phyloP scores from a whole-genome alignment of 768 basidiomycete species.

The Thelephora ganbajun region DNA sequence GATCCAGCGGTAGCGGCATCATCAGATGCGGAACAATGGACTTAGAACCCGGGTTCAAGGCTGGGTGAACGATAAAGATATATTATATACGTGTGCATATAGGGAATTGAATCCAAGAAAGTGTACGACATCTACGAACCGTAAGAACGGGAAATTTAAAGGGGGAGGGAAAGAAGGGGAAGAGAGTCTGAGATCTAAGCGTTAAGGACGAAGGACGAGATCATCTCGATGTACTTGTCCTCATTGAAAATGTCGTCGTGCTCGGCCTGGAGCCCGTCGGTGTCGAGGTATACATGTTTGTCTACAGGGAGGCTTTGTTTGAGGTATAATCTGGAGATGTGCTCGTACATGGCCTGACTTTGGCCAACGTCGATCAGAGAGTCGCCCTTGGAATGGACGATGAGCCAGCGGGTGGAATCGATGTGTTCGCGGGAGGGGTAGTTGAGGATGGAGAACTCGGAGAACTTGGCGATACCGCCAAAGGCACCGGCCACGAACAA shows the following conservation, averaged over 20 bases:
- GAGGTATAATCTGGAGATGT: conserved; percentile 19
- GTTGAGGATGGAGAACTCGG: conserved; percentile 28
- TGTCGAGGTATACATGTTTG: conserved; percentile 16
- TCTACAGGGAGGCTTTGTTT: conserved; percentile 19
- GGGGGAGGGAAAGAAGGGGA: too few relatives aligned
- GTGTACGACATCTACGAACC: too few relatives aligned
- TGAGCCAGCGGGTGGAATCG: conserved; percentile 41
- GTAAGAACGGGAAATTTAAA: too few relatives aligned
- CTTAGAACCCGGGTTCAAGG: too few relatives aligned
- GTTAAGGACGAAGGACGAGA: conserved; percentile 25
- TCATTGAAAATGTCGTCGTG: conserved; percentile 41
- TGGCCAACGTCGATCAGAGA: conserved; percentile 50
- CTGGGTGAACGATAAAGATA: too few relatives aligned
- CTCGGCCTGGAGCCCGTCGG: conserved; percentile 28
- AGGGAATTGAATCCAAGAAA: too few relatives aligned
- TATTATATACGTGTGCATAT: too few relatives aligned
- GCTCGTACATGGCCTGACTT: conserved; percentile 42
- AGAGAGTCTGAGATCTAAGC: not conserved
- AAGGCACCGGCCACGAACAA: conserved; percentile 64
- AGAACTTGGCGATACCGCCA: conserved; percentile 34
- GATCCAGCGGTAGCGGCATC: too few relatives aligned
- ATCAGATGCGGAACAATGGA: too few relatives aligned
- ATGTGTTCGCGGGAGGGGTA: conserved; percentile 23
- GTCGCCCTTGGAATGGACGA: conserved; percentile 67
- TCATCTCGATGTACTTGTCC: conserved; percentile 29